Base-by-base conservation (phyloP, 176 grass and related monocot genomes). In the Thinopyrum elongatum region DNA sequence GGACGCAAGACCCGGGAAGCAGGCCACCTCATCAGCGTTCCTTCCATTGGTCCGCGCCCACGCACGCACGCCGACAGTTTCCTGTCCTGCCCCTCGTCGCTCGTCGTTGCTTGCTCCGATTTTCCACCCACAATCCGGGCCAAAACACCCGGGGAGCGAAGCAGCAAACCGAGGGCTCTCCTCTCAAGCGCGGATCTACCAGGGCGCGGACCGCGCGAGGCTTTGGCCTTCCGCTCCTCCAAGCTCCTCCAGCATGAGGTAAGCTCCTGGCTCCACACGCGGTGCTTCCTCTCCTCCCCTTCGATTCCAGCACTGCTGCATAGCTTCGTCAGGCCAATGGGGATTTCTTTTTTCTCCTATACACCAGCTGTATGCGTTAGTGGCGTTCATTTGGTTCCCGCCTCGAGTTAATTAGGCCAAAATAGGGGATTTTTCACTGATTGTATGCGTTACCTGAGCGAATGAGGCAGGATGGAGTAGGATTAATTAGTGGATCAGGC, bases 211-310 rank as follows among this genome's bases (percentile, higher is more conserved):
- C 42, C 42, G 47, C 0, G 16, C 49, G 49, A 53, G 49, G 49
- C 49, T 1, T 0, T 1, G 49, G 49, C 49, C 49, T 53, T 19
- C 79, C 33, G 38, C 72, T 36, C 66, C 73, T 44, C 68, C 74
- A 6, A 8, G 12, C 79, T 44, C 8, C 27, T n/a, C 59, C 58
- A 36, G 7, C 46, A 91, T 91, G 89, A 87, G 85, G 89, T 91
- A 46, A 80, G 80, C 38, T 62, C 80, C 21, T 5, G 76, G 66
- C 58, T 31, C 42, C 28, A 25, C 1, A 3, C 38, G 16, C 5
- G 5, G 16, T 47, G 13, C 1, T 5, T 26, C 8, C 14, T 49
- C 14, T 11, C 62, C 26, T 65, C 70, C 70, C 70, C 70, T 26
- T 44, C 12, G 70, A 73, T 73, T 73, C 36, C 1, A 42, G 35